Conservation (phyloP, 208 protist genomes). For the Naegleria lovaniensis region DNA sequence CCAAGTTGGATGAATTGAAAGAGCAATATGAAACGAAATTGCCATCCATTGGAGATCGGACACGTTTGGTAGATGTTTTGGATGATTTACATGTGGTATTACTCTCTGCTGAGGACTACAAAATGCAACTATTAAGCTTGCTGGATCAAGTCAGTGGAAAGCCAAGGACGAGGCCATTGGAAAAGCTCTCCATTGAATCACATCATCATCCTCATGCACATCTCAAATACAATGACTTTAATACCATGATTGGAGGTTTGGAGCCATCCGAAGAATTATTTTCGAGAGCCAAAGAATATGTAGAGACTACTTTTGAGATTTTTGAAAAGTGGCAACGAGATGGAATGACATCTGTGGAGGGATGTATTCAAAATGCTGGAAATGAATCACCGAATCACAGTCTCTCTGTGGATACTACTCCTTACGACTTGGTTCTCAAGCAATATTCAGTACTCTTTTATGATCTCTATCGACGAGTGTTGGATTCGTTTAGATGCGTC, state of each 20-base stretch:
- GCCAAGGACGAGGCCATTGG: not conserved
- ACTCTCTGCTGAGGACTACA: not conserved
- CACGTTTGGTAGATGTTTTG: not conserved
- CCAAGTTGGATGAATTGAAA: not conserved
- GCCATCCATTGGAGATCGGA: not conserved
- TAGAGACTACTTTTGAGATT: not conserved
- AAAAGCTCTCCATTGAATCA: not conserved
- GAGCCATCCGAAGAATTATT: not conserved
- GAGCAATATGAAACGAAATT: not conserved
- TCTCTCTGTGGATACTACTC: not conserved
- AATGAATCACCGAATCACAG: not conserved
- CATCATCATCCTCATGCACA: not conserved
- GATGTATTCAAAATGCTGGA: not conserved
- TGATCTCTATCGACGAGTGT: not conserved
- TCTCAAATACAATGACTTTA: not conserved
- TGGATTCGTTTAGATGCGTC: not conserved
- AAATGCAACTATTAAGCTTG: not conserved
- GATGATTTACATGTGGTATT: not conserved
- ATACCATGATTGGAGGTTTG: not conserved
- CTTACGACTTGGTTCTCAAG: not conserved
- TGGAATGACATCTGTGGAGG: not conserved
- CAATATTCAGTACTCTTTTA: not conserved
- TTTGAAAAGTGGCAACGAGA: not conserved
- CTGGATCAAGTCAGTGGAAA: not conserved
- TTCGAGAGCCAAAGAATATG: not conserved